Evolutionary conservation across 768 basidiomycete species (phyloP), one percentile per base, ranked within the genome.

Genomic region (Tylopilus plumbeoviolaceoides): DNA sequence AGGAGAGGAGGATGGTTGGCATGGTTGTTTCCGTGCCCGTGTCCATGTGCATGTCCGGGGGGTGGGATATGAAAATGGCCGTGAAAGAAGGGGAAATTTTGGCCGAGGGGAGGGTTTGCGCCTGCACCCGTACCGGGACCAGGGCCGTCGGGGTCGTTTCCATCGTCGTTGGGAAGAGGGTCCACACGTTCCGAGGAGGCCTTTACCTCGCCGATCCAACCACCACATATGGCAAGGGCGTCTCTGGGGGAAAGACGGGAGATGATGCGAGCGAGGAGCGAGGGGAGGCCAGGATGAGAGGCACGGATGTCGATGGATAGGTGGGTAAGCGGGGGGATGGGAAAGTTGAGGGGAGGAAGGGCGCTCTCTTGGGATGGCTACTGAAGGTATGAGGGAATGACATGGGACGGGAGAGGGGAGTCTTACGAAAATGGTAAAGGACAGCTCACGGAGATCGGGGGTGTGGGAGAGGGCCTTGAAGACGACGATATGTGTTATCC

Each of bases 381-480:
- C 21, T 20, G 18, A 25, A 12, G 33, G 7, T 10, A 48, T 36
- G 47, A 54, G 49, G 45, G 31, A 27, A 47, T 30, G 50, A 44
- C 14, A 46, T 7, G 27, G 46, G 40, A 23, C 1, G 41, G 11
- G 0, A 1, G n/a, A 18, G 14, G 25, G 7, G 14, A 67, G 1
- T 12, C 82, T 53, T 51, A 88, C 86, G 53, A 77, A 76, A 41
- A 78, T 75, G 15, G 83, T 82, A 27, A 89, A 71, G 1, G 85
- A 82, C 1, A 90, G 71, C 51, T 75, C 82, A 57, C 81, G 78
- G 11, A 90, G 73, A 7, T 71, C 61, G 0, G 85, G 85, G 0
- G 79, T 81, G 44, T 80, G 70, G 0, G 63, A 55, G 7, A 63
- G 53, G 11, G 78, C 66, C 15, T 68, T 69, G 30, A 89, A 71